phyloP scores from a whole-genome alignment of 164 flowering plant genomes.

The Buxus sempervirens region DNA sequence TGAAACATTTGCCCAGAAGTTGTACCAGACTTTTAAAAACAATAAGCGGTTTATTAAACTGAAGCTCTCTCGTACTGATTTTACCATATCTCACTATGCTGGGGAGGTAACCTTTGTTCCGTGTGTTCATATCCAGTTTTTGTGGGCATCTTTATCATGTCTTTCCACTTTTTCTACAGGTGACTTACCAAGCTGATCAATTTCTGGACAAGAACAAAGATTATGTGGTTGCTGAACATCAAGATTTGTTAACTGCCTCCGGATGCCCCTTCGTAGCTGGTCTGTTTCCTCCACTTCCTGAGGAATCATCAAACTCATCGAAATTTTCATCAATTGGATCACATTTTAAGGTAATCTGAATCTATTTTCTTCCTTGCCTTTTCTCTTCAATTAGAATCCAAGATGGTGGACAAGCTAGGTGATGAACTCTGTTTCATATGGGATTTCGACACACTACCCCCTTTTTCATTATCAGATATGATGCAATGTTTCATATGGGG shows the following conservation, averaged over 20 bases:
- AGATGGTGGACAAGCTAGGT: not conserved
- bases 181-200: slow-evolving; percentile 72
- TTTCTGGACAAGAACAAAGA: slow-evolving; percentile 95
- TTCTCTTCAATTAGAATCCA: not conserved
- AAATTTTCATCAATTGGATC: slow-evolving; percentile 94
- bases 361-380: not conserved
- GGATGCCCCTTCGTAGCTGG: slow-evolving; percentile 76
- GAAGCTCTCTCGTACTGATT: too few relatives aligned
- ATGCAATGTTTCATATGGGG: too few relatives aligned
- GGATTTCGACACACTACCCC: not conserved
- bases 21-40: too few relatives aligned
- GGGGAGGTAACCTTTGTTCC: slow-evolving; percentile 63
- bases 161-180: slow-evolving; percentile 51
- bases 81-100: too few relatives aligned
- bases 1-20: too few relatives aligned
- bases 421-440: not conserved
- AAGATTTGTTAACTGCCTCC: slow-evolving; percentile 71
- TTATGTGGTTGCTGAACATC: slow-evolving; percentile 98
- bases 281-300: slow-evolving; percentile 73
- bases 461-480: too few relatives aligned
- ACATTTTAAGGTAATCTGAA: slow-evolving; percentile 65
- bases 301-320: slow-evolving; percentile 76
- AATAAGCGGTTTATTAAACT: too few relatives aligned
- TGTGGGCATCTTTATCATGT: too few relatives aligned
- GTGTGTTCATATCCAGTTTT: not conserved